Conservation (phyloP, 208 protist species). For the Borovskyia barvae region DNA sequence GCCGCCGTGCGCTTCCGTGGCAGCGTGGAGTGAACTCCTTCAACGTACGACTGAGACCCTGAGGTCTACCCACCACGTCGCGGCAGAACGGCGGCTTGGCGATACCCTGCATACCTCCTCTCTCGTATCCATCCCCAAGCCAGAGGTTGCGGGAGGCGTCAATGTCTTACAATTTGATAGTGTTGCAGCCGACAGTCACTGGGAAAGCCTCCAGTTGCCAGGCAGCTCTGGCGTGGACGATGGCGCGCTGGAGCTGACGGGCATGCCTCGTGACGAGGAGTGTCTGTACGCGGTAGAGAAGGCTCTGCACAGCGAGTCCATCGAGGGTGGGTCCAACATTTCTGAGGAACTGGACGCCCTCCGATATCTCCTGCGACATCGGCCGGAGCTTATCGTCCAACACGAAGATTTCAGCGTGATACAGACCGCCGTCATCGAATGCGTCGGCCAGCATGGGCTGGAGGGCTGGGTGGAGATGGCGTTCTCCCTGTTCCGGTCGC, state of each 20-base stretch:
- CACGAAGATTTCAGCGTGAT: constrained; percentile 6
- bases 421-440: constrained; percentile 2
- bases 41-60: constrained; percentile 5
- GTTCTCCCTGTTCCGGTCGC: constrained; percentile 13
- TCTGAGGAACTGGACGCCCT: constrained; percentile 8
- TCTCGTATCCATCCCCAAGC: not conserved
- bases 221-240: not conserved
- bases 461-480: constrained; percentile 9
- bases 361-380: constrained; percentile 10
- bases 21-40: constrained; percentile 7
- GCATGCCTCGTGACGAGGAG: constrained; percentile 13
- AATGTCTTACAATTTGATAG: constrained; percentile 31
- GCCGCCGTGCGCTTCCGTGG: not conserved
- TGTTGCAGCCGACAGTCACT: constrained; percentile 1
- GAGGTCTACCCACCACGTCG: constrained; percentile 11
- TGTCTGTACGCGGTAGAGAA: constrained; percentile 11
- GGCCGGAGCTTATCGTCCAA: constrained; percentile 18
- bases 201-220: constrained; percentile 18
- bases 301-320: too few species aligned
- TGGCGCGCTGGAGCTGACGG: constrained; percentile 1
- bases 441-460: not conserved
- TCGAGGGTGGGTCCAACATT: not conserved
- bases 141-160: not conserved
- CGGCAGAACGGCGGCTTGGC: not conserved
- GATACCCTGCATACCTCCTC: not conserved